phyloP scores from a whole-genome alignment of 1,284 basidiomycete genomes.

The Trametes polyzona region DNA sequence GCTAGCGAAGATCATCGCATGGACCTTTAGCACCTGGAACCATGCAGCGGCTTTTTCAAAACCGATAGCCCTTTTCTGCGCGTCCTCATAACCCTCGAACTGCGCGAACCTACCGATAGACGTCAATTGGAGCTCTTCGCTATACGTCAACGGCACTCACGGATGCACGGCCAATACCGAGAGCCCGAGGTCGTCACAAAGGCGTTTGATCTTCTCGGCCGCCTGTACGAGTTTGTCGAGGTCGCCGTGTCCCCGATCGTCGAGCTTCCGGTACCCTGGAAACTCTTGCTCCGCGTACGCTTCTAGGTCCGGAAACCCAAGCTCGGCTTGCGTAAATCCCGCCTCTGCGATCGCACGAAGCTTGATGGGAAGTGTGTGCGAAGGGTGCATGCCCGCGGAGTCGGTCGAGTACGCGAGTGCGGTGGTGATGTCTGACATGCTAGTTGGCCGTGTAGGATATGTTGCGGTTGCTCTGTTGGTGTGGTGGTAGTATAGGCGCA shows the following conservation, averaged over 20 bases:
- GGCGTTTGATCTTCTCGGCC: slow-evolving; percentile 24
- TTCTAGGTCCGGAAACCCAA: slow-evolving; percentile 39
- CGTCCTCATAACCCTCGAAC: slow-evolving; percentile 34
- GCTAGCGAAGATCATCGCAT: no score
- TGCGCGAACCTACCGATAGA: slow-evolving; percentile 31
- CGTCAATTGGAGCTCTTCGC: not conserved
- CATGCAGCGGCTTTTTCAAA: slow-evolving; percentile 32
- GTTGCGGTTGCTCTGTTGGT: not conserved
- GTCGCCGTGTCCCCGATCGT: slow-evolving; percentile 32
- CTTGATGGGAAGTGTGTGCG: slow-evolving; percentile 36
- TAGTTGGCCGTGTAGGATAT: not conserved
- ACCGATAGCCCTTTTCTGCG: slow-evolving; percentile 21
- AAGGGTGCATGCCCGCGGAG: slow-evolving; percentile 40
- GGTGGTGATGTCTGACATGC: slow-evolving; percentile 11
- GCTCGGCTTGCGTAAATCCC: slow-evolving; percentile 33
- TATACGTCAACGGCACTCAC: slow-evolving; percentile 15
- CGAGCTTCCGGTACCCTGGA: slow-evolving; percentile 30
- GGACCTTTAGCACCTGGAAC: slow-evolving; percentile 37
- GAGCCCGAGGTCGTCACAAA: slow-evolving; percentile 30
- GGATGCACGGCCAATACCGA: slow-evolving; percentile 30
- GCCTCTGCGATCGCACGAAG: slow-evolving; percentile 36
- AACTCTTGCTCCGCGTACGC: slow-evolving; percentile 30
- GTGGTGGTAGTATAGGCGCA: not conserved
- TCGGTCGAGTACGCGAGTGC: slow-evolving; percentile 35
- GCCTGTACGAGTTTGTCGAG: slow-evolving; percentile 30